Evolutionary conservation across 2,329 filamentous ascomycete genomes (phyloP).

Genomic region (Mariannaea sp.): DNA sequence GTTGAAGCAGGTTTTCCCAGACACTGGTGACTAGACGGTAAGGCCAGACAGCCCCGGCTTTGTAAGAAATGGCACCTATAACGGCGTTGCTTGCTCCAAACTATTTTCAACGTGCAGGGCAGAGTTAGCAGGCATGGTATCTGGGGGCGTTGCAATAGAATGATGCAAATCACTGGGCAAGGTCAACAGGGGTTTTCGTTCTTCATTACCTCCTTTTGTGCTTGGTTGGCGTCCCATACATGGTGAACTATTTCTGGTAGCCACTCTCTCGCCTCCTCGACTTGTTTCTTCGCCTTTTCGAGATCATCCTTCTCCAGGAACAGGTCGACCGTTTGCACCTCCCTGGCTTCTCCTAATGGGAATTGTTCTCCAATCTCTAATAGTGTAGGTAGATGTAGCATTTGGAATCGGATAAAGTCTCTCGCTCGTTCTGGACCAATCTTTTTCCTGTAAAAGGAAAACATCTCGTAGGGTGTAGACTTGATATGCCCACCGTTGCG

Average conservation of each 20-base stretch:
- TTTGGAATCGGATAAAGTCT: constrained; percentile 50
- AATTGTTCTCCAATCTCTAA: constrained; percentile 45
- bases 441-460: constrained; percentile 39
- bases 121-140: neutral
- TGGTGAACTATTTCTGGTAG: constrained; percentile 48
- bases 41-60: constrained; percentile 56
- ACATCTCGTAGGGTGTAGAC: constrained; percentile 49
- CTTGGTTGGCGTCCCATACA: constrained; percentile 43
- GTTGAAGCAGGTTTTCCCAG: constrained; percentile 48
- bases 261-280: constrained; percentile 43
- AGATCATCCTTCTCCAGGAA: constrained; percentile 47
- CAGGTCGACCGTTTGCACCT: constrained; percentile 54
- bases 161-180: neutral
- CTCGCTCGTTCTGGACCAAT: constrained; percentile 46
- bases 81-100: constrained; percentile 45
- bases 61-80: constrained; percentile 50
- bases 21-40: constrained; percentile 54
- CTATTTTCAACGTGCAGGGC: constrained; percentile 20
- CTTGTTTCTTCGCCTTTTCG: constrained; percentile 38
- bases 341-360: constrained; percentile 47
- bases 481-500: constrained; percentile 60
- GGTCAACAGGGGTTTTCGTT: neutral
- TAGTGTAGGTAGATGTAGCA: constrained; percentile 48
- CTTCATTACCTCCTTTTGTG: constrained; percentile 38
- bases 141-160: too few relatives aligned